Evolutionary conservation across 1,284 basidiomycete species (phyloP).

Genomic region (Papiliotrema flavescens): DNA sequence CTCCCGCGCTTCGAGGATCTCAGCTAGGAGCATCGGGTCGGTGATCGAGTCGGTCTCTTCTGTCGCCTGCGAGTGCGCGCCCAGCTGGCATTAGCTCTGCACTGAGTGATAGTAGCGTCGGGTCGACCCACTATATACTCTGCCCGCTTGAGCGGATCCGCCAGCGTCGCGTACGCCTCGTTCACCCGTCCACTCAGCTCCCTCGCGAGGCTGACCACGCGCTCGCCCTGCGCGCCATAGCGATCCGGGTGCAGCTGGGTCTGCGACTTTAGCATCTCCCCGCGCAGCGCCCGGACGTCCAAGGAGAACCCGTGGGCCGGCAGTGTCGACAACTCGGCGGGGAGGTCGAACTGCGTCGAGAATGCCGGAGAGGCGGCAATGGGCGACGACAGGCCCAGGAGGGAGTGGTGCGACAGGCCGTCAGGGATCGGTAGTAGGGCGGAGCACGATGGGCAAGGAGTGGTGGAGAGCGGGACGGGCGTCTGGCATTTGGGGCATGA

Average conservation of each 20-base stretch:
- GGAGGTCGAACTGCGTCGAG: constrained; percentile 20
- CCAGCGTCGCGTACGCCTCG: constrained; percentile 44
- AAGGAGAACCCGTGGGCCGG: constrained; percentile 38
- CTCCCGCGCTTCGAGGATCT: constrained; percentile 80
- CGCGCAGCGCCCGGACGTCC: constrained; percentile 32
- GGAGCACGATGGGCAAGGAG: constrained; percentile 42
- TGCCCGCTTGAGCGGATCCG: constrained; percentile 40
- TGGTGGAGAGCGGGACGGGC: constrained; percentile 27
- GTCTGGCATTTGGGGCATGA: constrained; percentile 32
- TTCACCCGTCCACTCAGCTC: constrained; percentile 42
- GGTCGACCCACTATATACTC: constrained; percentile 46
- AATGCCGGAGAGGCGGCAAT: constrained; percentile 8
- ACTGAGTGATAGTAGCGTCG: neutral
- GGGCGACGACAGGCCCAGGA: constrained; percentile 33
- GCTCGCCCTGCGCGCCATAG: constrained; percentile 24
- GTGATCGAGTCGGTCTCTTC: constrained; percentile 72
- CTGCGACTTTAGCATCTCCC: constrained; percentile 38
- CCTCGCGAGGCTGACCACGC: constrained; percentile 29
- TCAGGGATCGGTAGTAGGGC: constrained; percentile 36
- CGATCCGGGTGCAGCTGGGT: constrained; percentile 46
- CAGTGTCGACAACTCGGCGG: constrained; percentile 26
- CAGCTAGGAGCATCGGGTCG: constrained; percentile 67
- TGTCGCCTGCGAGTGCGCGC: constrained; percentile 59
- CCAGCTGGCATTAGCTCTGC: constrained; percentile 47
- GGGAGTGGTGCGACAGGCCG: constrained; percentile 37